These are phyloP conservation scores for Fusarium sp. DNA, from an alignment of 2,329 filamentous ascomycete genomes.

Conservation along the genomic window DNA sequence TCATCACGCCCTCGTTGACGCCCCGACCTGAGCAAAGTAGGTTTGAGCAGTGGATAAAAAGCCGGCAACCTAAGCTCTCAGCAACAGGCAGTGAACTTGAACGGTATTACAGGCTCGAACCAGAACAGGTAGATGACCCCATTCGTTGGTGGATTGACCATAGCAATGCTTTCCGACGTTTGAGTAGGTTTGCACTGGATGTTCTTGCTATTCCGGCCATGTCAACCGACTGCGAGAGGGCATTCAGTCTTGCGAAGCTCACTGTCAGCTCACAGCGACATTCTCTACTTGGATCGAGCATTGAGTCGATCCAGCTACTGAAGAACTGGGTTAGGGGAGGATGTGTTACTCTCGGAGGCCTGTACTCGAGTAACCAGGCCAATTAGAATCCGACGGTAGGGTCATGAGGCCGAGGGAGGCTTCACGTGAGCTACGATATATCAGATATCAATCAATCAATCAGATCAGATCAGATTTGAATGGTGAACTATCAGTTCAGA, in stretches of 20 bases:
- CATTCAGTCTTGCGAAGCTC: slow-evolving; percentile 20
- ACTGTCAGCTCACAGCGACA: slow-evolving; percentile 7
- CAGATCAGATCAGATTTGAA: slow-evolving; percentile 13
- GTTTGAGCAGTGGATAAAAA: slow-evolving; percentile 6
- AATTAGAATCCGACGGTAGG: slow-evolving; percentile 1
- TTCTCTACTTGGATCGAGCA: slow-evolving; percentile 1
- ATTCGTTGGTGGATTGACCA: not conserved
- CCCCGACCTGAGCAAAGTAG: slow-evolving; percentile 14
- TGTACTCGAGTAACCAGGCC: not conserved
- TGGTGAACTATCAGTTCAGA: slow-evolving; percentile 9
- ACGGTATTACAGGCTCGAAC: not conserved
- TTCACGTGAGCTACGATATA: slow-evolving; percentile 7
- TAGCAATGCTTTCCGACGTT: slow-evolving; percentile 14
- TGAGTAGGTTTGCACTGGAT: slow-evolving; percentile 10
- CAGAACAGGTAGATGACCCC: not conserved
- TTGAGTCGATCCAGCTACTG: not conserved
- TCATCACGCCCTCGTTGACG: not conserved
- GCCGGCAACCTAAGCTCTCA: slow-evolving; percentile 11
- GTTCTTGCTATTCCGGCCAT: not conserved
- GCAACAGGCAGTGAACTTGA: slow-evolving; percentile 7
- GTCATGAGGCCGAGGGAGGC: slow-evolving; percentile 1
- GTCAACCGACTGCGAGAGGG: slow-evolving; percentile 16
- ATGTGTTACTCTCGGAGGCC: not conserved
- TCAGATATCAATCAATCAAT: slow-evolving; percentile 17
- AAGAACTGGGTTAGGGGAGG: not conserved